Conservation (phyloP, 306 rosid genomes). For the Cucurbita moschata region DNA sequence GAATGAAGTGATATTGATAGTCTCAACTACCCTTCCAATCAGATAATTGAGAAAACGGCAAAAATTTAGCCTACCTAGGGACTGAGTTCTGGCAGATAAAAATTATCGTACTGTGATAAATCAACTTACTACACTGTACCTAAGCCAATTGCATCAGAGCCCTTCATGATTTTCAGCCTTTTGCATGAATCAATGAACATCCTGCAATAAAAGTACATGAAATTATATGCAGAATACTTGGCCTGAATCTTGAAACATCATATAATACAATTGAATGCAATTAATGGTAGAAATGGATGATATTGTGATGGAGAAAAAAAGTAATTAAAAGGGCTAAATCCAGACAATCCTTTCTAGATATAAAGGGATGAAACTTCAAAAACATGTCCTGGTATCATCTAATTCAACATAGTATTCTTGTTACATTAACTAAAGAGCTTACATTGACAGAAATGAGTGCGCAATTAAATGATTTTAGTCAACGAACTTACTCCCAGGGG, state of each 20-base stretch:
- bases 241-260: background rate
- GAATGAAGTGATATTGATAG: background rate
- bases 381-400: background rate
- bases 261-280: background rate
- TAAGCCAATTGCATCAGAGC: conserved; percentile 95
- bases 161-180: conserved; percentile 92
- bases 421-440: background rate
- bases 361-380: background rate
- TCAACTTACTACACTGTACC: conserved; percentile 25
- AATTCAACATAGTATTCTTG: background rate
- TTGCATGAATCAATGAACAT: conserved; percentile 87
- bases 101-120: background rate
- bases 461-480: background rate
- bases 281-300: background rate
- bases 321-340: background rate
- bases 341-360: background rate
- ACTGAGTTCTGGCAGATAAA: background rate
- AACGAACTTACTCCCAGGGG: conserved; percentile 80
- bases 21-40: background rate
- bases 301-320: background rate
- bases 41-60: background rate
- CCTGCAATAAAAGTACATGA: conserved; percentile 28
- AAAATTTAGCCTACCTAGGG: background rate
- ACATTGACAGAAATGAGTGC: background rate
- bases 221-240: background rate